These are phyloP conservation scores for Podosphaera aphanis DNA, from an alignment of 2,329 filamentous ascomycete species.

Conservation along the genomic window DNA sequence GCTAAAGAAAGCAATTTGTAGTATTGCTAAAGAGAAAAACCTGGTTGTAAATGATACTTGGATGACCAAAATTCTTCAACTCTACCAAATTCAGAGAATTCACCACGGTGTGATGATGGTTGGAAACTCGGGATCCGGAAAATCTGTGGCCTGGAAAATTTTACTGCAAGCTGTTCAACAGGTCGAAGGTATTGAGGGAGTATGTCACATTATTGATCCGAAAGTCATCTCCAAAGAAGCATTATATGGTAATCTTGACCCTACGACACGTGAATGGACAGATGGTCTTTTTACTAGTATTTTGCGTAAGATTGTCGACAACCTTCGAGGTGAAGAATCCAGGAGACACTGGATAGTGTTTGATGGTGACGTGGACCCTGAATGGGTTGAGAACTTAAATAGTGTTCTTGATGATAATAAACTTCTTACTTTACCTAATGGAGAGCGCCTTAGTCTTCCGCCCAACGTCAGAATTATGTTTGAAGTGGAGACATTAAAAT, in stretches of 20 bases:
- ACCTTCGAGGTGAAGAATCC: constrained; percentile 82
- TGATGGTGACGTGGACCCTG: constrained; percentile 93
- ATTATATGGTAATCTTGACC: constrained; percentile 84
- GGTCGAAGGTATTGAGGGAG: constrained; percentile 76
- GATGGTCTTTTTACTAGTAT: constrained; percentile 97
- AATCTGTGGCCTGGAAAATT: constrained; percentile 85
- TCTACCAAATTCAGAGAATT: constrained; percentile 93
- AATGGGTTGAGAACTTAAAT: constrained; percentile 99
- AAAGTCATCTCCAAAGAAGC: constrained; percentile 99
- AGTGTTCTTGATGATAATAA: constrained; percentile 99
- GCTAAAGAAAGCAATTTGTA: constrained; percentile 58
- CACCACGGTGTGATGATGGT: constrained; percentile 99
- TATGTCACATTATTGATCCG: constrained; percentile 92
- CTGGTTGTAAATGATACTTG: constrained; percentile 80
- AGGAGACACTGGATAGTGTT: constrained; percentile 99
- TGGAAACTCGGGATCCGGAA: constrained; percentile 88
- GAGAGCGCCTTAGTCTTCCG: constrained; percentile 86
- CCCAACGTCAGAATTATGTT: constrained; percentile 98
- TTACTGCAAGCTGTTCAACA: constrained; percentile 76
- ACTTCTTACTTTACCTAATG: constrained; percentile 84
- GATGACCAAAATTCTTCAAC: constrained; percentile 91
- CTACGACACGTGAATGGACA: constrained; percentile 95
- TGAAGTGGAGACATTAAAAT: constrained; percentile 92
- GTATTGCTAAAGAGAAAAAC: constrained; percentile 63
- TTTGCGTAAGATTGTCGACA: constrained; percentile 93